Conservation (phyloP, 257 asterid genomes). For the Nicotiana tomentosiformis region DNA sequence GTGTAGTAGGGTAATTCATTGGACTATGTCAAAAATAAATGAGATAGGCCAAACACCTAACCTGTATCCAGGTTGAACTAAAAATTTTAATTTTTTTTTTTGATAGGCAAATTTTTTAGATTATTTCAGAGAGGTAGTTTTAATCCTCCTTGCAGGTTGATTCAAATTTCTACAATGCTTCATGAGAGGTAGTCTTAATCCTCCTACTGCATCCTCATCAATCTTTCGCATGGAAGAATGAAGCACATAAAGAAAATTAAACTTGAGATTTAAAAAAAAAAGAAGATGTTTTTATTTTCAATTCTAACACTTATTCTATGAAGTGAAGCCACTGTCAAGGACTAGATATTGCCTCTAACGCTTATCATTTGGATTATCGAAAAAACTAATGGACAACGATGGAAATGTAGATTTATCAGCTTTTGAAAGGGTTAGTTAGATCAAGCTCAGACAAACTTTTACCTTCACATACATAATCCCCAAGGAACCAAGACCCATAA, state of each 20-base stretch:
- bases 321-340: not conserved
- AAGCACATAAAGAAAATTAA: not conserved
- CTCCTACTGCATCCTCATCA: not conserved
- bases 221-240: not conserved
- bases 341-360: not conserved
- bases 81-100: not conserved
- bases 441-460: slow-evolving; percentile 11
- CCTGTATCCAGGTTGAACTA: not conserved
- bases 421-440: not conserved
- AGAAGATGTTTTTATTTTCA: not conserved
- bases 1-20: not conserved
- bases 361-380: not conserved
- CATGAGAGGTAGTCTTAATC: not conserved
- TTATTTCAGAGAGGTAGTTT: not conserved
- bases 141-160: not conserved
- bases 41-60: not conserved
- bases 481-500: slow-evolving; percentile 94
- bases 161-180: not conserved
- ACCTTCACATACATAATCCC: slow-evolving; percentile 95
- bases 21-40: not conserved
- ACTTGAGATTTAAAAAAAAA: not conserved
- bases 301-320: not conserved
- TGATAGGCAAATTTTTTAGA: not conserved
- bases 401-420: not conserved
- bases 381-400: not conserved